A percentile compares a stretch with the other conserved stretches of the same genome.
phyloP scores from a whole-genome alignment of 1,284 basidiomycete species.

The Ganoderma multipileum region DNA sequence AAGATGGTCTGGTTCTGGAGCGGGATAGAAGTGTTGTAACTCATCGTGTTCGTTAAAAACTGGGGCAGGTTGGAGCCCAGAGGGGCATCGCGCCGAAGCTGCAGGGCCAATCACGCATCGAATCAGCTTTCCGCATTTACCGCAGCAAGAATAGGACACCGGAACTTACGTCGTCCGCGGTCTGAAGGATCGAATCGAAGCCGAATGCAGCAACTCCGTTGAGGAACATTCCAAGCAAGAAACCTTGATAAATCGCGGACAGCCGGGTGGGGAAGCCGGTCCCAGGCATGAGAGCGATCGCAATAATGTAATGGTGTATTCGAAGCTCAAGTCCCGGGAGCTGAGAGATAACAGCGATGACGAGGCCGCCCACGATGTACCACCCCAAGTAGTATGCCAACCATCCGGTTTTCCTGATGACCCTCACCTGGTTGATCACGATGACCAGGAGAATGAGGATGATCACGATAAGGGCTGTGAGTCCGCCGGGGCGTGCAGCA shows the following conservation, averaged over 20 bases:
- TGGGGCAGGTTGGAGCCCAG: slow-evolving; percentile 72
- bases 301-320: slow-evolving; percentile 80
- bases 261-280: slow-evolving; percentile 85
- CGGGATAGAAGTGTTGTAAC: slow-evolving; percentile 61
- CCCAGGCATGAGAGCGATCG: slow-evolving; percentile 78
- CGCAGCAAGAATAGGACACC: slow-evolving; percentile 4
- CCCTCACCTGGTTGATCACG: slow-evolving; percentile 79
- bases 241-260: slow-evolving; percentile 81
- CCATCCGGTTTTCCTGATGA: slow-evolving; percentile 86
- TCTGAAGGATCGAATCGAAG: slow-evolving; percentile 83
- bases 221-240: slow-evolving; percentile 84
- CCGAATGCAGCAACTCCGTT: slow-evolving; percentile 82
- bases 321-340: slow-evolving; percentile 75
- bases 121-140: slow-evolving; percentile 18
- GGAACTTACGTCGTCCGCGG: slow-evolving; percentile 66
- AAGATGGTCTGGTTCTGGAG: slow-evolving; percentile 62
- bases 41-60: slow-evolving; percentile 78
- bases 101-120: slow-evolving; percentile 18
- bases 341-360: slow-evolving; percentile 69
- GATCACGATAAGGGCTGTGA: slow-evolving; percentile 77
- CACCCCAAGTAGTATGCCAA: slow-evolving; percentile 77
- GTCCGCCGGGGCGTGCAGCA: slow-evolving; percentile 68
- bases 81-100: slow-evolving; percentile 79
- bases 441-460: slow-evolving; percentile 66
- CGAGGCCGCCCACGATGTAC: slow-evolving; percentile 73